A percentile compares a stretch with the other conserved stretches of the same genome.
These are phyloP conservation scores for Talaromyces sp. DNA, from an alignment of 2,329 filamentous ascomycete species.

Conservation along the genomic window DNA sequence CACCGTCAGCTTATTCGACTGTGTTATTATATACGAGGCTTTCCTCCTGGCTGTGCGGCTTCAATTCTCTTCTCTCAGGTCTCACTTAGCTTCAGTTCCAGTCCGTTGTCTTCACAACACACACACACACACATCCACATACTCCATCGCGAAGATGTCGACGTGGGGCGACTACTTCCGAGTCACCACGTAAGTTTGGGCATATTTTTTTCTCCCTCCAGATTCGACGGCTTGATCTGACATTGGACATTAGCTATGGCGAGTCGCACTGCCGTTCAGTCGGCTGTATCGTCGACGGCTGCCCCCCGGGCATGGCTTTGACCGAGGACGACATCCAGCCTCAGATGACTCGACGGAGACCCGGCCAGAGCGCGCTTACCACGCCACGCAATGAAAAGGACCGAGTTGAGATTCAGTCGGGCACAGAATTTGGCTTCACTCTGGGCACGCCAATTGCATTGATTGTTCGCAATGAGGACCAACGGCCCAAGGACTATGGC, in stretches of 20 bases:
- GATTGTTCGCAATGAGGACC: conserved; percentile 85
- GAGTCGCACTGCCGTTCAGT: conserved; percentile 90
- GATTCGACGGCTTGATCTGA: not conserved
- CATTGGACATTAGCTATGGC: conserved; percentile 53
- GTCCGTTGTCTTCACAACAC: not conserved
- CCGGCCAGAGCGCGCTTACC: conserved; percentile 82
- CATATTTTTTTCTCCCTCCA: not conserved
- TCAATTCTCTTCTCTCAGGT: not conserved
- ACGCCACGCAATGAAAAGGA: conserved; percentile 94
- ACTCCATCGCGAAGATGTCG: conserved; percentile 54
- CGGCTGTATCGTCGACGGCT: conserved; percentile 90
- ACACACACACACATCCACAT: not conserved
- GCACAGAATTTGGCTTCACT: conserved; percentile 82
- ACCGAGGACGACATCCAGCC: conserved; percentile 86
- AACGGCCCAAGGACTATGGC: conserved; percentile 86
- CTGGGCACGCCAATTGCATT: conserved; percentile 87
- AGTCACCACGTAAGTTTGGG: conserved; percentile 66
- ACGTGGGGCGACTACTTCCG: conserved; percentile 78
- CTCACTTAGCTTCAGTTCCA: not conserved
- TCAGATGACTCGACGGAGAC: conserved; percentile 83
- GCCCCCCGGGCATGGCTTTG: conserved; percentile 79
- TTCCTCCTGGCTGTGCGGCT: not conserved
- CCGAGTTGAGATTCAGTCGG: conserved; percentile 83
- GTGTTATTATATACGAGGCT: not conserved
- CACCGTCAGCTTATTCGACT: not conserved